Evolutionary conservation across 1,284 basidiomycete genomes (phyloP).

Genomic region (Microbotryum scabiosae): DNA sequence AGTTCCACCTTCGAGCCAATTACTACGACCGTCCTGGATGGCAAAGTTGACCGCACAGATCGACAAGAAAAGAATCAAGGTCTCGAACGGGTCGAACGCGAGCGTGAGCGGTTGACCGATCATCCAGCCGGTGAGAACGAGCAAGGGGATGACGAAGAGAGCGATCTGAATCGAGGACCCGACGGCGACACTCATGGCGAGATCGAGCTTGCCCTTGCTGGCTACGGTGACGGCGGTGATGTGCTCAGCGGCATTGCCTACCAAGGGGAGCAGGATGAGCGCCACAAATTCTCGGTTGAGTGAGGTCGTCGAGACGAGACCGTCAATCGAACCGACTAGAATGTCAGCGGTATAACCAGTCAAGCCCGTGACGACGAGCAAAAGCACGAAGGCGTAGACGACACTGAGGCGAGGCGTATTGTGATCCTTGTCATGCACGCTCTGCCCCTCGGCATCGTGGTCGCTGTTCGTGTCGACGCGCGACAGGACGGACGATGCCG

Average conservation of each 20-base stretch:
- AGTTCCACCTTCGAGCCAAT: slow-evolving; percentile 57
- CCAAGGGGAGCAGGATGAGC: slow-evolving; percentile 70
- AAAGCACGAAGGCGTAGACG: slow-evolving; percentile 42
- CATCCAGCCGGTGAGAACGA: slow-evolving; percentile 48
- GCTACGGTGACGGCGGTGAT: slow-evolving; percentile 80
- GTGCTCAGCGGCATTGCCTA: slow-evolving; percentile 66
- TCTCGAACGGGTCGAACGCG: slow-evolving; percentile 42
- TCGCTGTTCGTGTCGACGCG: neutral
- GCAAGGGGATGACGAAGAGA: slow-evolving; percentile 65
- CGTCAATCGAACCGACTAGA: slow-evolving; percentile 69
- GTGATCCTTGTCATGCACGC: slow-evolving; percentile 37
- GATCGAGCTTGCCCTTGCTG: slow-evolving; percentile 56
- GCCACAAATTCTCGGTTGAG: slow-evolving; percentile 69
- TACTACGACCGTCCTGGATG: slow-evolving; percentile 72
- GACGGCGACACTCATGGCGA: slow-evolving; percentile 40
- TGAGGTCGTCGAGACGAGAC: slow-evolving; percentile 46
- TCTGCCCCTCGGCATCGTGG: neutral
- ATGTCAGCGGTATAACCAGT: slow-evolving; percentile 71
- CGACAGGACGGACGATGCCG: slow-evolving; percentile 14
- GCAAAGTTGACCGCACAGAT: slow-evolving; percentile 74
- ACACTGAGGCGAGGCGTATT: slow-evolving; percentile 49
- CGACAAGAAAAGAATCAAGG: slow-evolving; percentile 47
- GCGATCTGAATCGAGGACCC: slow-evolving; percentile 70
- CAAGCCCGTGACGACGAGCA: slow-evolving; percentile 44
- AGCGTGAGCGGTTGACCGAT: slow-evolving; percentile 46